phyloP scores from a whole-genome alignment of 345 rosid genomes.

The Arabidopsis thaliana region TAIR10.1 NC_003074.8:15994501-15995000 shows the following conservation, averaged over 20 bases:
- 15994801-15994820: conserved; percentile 90
- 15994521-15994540: conserved; percentile 13
- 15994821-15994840: conserved; percentile 99
- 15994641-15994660: conserved; percentile 95
- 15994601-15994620: conserved; percentile 72
- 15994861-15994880: conserved; percentile 63
- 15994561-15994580: conserved; percentile 57
- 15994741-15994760: conserved; percentile 94
- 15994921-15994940: not conserved
- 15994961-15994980: conserved; percentile 97
- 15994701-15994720: conserved; percentile 92
- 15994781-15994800: conserved; percentile 76
- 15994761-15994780: conserved; percentile 97
- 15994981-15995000: conserved; percentile 70
- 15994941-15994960: conserved; percentile 58
- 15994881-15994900: not conserved
- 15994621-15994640: conserved; percentile 81
- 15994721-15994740: conserved; percentile 84
- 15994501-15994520: not conserved
- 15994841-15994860: conserved; percentile 81
- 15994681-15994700: conserved; percentile 75
- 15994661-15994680: conserved; percentile 79
- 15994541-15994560: not conserved
- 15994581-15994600: conserved; percentile 76
- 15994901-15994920: not conserved